Conservation (phyloP, 1,139 yeast genomes). For the Yamadazyma triangularis region DNA sequence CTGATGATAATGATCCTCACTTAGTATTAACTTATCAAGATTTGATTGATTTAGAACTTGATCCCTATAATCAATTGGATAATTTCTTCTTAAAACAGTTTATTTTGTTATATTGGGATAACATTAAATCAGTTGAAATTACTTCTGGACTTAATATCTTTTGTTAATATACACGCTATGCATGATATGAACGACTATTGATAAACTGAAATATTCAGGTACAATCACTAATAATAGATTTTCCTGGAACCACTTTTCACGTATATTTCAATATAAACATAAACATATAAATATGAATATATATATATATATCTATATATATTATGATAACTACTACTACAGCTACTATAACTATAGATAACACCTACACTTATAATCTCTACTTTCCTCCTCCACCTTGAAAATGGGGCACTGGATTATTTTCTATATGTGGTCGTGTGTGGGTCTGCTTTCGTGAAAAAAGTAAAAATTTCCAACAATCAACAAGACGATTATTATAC, state of each 20-base stretch:
- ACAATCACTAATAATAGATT: too few relatives aligned
- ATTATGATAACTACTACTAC: too few relatives aligned
- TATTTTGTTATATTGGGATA: slow-evolving; percentile 28
- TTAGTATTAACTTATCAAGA: slow-evolving; percentile 50
- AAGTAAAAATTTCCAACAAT: slow-evolving; percentile 3
- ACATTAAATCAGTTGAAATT: slow-evolving; percentile 17
- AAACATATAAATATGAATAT: too few relatives aligned
- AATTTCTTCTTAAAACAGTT: slow-evolving; percentile 51
- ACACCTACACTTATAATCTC: too few relatives aligned
- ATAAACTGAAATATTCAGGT: not conserved
- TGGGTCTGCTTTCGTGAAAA: too few relatives aligned
- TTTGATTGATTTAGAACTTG: slow-evolving; percentile 67
- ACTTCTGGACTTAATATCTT: slow-evolving; percentile 12
- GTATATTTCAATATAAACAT: too few relatives aligned
- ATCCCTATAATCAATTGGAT: slow-evolving; percentile 62
- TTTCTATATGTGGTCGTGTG: too few relatives aligned
- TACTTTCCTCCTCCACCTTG: too few relatives aligned
- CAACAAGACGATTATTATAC: slow-evolving; percentile 1
- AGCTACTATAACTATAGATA: too few relatives aligned
- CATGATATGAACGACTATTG: not conserved
- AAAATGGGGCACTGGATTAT: too few relatives aligned
- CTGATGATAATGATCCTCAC: slow-evolving; percentile 19
- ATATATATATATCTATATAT: too few relatives aligned
- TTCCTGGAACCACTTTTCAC: too few relatives aligned
- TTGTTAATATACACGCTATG: slow-evolving; percentile 5